Evolutionary conservation across 176 grass and related monocot species (phyloP).

Genomic region (Phoenix dactylifera): DNA sequence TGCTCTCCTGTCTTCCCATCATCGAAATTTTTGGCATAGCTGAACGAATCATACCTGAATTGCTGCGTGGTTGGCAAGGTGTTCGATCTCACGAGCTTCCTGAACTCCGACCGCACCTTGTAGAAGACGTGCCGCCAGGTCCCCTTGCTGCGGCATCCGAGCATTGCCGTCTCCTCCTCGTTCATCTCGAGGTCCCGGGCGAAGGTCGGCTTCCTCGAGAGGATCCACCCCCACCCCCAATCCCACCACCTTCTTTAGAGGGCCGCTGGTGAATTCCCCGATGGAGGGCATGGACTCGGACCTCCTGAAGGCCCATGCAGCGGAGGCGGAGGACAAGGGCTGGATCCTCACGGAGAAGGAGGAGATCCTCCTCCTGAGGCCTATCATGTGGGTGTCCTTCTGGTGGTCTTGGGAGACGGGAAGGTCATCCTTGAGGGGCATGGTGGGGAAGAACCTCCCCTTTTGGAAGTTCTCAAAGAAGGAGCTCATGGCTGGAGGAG

Average conservation of each 20-base stretch:
- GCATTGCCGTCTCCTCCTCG: constrained; percentile 74
- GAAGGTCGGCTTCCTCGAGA: constrained; percentile 58
- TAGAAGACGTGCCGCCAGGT: constrained; percentile 72
- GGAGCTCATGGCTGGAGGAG: constrained; percentile 43
- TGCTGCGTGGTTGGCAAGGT: constrained; percentile 58
- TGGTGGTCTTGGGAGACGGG: constrained; percentile 45
- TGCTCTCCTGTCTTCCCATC: constrained; percentile 29
- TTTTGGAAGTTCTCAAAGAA: constrained; percentile 84
- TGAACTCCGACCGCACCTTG: constrained; percentile 54
- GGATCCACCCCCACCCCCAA: constrained; percentile 65
- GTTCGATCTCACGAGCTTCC: constrained; percentile 42
- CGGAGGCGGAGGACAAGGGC: constrained; percentile 54
- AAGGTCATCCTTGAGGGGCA: constrained; percentile 72
- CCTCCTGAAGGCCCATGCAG: constrained; percentile 49
- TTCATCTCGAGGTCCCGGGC: constrained; percentile 94
- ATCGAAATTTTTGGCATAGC: constrained; percentile 85
- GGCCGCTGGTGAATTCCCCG: constrained; percentile 29
- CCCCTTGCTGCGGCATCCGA: constrained; percentile 52
- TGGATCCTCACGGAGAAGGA: constrained; percentile 90
- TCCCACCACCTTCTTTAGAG: constrained; percentile 56
- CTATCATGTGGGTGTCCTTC: constrained; percentile 43
- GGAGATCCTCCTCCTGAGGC: constrained; percentile 76
- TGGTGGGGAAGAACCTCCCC: constrained; percentile 57
- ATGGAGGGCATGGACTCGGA: constrained; percentile 55
- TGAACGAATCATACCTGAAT: constrained; percentile 75